A percentile compares a stretch with the other conserved stretches of the same genome.
These are phyloP conservation scores for Protomyces inouyei DNA, from an alignment of 1,139 yeast species.

Conservation along the genomic window DNA sequence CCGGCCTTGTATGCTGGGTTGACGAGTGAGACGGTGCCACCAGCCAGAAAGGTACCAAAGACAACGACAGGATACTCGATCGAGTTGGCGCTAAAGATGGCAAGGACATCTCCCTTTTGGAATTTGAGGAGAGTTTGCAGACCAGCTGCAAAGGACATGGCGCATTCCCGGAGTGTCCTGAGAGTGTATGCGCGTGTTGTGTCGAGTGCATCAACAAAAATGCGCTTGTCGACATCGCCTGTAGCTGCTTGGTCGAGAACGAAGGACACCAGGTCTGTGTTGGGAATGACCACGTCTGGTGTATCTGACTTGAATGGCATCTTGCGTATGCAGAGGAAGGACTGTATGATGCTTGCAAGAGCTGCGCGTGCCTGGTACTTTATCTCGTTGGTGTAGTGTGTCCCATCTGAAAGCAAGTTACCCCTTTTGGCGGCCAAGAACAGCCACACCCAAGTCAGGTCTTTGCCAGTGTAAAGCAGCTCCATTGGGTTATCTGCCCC, in stretches of 20 bases:
- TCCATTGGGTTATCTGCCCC: background rate
- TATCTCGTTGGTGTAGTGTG: background rate
- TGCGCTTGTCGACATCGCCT: constrained; percentile 1
- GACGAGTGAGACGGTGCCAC: constrained; percentile 42
- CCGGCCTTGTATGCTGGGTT: constrained; percentile 38
- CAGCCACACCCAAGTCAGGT: background rate
- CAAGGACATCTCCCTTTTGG: constrained; percentile 37
- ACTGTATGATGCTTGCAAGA: background rate
- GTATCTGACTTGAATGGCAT: constrained; percentile 2
- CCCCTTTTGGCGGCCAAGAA: background rate
- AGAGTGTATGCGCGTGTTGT: background rate
- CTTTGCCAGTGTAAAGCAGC: background rate
- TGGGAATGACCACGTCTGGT: background rate
- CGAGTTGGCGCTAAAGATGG: constrained; percentile 38
- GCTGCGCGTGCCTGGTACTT: background rate
- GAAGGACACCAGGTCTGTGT: constrained; percentile 2
- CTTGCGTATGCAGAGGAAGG: background rate
- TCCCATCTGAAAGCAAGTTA: background rate
- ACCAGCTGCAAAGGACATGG: constrained; percentile 7
- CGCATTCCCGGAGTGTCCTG: background rate
- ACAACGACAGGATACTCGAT: constrained; percentile 38
- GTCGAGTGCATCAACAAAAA: constrained; percentile 11
- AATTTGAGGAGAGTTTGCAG: constrained; percentile 34
- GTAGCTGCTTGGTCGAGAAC: constrained; percentile 5
- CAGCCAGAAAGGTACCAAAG: constrained; percentile 38